Conservation (phyloP, 495 filamentous ascomycete species). For the Cairneyella variabilis region DNA sequence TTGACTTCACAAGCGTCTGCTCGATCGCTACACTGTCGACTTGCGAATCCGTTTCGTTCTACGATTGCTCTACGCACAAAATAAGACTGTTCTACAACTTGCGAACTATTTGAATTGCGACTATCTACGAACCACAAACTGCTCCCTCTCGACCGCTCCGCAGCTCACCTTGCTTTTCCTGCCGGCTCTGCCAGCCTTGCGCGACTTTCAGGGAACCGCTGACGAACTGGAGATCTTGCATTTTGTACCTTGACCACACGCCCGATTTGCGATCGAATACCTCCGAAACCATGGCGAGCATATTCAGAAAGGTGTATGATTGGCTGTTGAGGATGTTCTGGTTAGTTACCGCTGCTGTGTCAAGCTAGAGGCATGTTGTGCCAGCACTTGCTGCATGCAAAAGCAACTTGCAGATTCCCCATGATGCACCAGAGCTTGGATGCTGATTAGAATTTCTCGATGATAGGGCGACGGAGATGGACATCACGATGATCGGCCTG, state of each 20-base stretch:
- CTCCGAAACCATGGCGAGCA: conserved; percentile 62
- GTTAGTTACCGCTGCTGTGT: conserved; percentile 53
- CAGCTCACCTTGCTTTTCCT: neutral
- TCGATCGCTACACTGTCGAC: conserved; percentile 4
- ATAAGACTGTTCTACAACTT: neutral
- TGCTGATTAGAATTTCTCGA: conserved; percentile 11
- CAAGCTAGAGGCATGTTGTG: neutral
- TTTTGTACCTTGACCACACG: neutral
- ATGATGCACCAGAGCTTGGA: neutral
- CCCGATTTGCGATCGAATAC: neutral
- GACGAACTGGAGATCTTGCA: neutral
- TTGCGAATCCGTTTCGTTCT: conserved; percentile 1
- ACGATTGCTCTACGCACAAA: conserved; percentile 3
- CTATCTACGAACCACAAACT: conserved; percentile 1
- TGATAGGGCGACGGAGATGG: conserved; percentile 94
- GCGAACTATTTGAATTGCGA: conserved; percentile 6
- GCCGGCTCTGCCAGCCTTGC: conserved; percentile 14
- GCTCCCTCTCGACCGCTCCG: neutral
- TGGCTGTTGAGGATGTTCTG: conserved; percentile 97
- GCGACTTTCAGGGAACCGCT: conserved; percentile 7
- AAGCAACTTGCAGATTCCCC: neutral
- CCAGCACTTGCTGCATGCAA: neutral
- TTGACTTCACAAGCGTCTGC: neutral
- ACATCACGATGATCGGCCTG: conserved; percentile 98
- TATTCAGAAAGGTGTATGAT: conserved; percentile 95